phyloP scores from a whole-genome alignment of 169 alveolate genomes.

The Plasmodium gaboni region DNA sequence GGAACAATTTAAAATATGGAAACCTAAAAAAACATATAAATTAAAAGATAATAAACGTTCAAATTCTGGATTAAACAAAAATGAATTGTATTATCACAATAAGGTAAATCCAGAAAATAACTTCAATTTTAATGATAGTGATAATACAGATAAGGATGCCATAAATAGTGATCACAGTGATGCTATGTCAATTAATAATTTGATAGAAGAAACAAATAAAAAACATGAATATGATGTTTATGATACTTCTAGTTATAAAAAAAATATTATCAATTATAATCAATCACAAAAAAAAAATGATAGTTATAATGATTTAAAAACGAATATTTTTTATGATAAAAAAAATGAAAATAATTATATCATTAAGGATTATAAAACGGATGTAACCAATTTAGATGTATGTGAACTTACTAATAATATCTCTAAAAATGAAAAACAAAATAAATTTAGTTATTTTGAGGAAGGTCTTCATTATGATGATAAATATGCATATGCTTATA shows the following conservation, averaged over 20 bases:
- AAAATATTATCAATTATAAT: slow-evolving; percentile 33
- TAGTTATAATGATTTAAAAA: slow-evolving; percentile 20
- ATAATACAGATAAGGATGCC: slow-evolving; percentile 15
- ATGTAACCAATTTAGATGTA: slow-evolving; percentile 50
- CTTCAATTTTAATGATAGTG: slow-evolving; percentile 59
- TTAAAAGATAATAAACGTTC: not conserved
- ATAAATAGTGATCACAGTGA: slow-evolving; percentile 38
- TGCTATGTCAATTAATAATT: slow-evolving; percentile 33
- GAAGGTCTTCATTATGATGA: slow-evolving; percentile 10
- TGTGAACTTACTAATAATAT: slow-evolving; percentile 20
- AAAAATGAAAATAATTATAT: slow-evolving; percentile 17
- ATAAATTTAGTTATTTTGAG: slow-evolving; percentile 9
- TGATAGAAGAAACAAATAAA: slow-evolving; percentile 50
- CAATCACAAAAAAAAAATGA: slow-evolving; percentile 4
- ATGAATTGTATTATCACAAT: not conserved
- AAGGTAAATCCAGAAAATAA: not conserved
- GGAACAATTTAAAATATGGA: slow-evolving; percentile 71
- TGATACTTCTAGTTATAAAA: slow-evolving; percentile 58
- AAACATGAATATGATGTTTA: slow-evolving; percentile 19
- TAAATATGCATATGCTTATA: not conserved
- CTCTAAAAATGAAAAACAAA: slow-evolving; percentile 5
- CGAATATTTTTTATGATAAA: slow-evolving; percentile 36
- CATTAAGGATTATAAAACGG: not conserved
- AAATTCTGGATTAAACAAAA: not conserved
- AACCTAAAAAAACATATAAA: slow-evolving; percentile 43